phyloP scores from a whole-genome alignment of 1,139 yeast species.

The Geotrichum restrictum region DNA sequence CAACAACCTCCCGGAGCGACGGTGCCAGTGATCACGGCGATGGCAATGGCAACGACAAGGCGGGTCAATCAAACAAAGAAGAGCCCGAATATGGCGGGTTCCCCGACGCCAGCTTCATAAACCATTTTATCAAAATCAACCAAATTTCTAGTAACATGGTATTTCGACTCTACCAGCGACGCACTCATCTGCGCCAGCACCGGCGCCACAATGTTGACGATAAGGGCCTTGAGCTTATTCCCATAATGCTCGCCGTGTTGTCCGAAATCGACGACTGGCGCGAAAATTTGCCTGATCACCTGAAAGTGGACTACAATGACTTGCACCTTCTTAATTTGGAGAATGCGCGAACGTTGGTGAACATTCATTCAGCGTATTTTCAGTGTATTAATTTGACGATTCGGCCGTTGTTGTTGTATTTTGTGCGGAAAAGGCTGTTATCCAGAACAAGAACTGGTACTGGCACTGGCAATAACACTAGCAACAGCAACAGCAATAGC shows the following conservation, averaged over 20 bases:
- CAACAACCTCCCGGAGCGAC: slow-evolving; percentile 28
- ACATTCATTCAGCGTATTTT: slow-evolving; percentile 78
- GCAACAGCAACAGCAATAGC: no score
- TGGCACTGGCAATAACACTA: no score
- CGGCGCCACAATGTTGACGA: no score
- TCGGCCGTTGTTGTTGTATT: slow-evolving; percentile 73
- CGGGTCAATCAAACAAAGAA: no score
- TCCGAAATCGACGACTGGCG: slow-evolving; percentile 70
- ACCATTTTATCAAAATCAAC: slow-evolving; percentile 74
- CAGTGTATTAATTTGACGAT: slow-evolving; percentile 83
- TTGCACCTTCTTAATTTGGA: slow-evolving; percentile 53
- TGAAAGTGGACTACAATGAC: slow-evolving; percentile 59
- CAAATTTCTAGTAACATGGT: slow-evolving; percentile 74
- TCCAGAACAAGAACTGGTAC: no score
- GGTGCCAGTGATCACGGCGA: no score
- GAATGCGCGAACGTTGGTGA: slow-evolving; percentile 60
- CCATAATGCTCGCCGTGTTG: slow-evolving; percentile 68
- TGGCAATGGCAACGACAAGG: no score
- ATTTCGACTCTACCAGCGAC: slow-evolving; percentile 68
- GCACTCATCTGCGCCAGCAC: no score
- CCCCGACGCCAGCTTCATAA: slow-evolving; percentile 75
- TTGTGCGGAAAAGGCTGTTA: slow-evolving; percentile 64
- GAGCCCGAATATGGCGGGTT: slow-evolving; percentile 49
- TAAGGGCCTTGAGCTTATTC: slow-evolving; percentile 70
- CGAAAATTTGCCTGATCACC: slow-evolving; percentile 56